Evolutionary conservation across 768 basidiomycete species (phyloP).

Genomic region (Auriscalpium vulgare): DNA sequence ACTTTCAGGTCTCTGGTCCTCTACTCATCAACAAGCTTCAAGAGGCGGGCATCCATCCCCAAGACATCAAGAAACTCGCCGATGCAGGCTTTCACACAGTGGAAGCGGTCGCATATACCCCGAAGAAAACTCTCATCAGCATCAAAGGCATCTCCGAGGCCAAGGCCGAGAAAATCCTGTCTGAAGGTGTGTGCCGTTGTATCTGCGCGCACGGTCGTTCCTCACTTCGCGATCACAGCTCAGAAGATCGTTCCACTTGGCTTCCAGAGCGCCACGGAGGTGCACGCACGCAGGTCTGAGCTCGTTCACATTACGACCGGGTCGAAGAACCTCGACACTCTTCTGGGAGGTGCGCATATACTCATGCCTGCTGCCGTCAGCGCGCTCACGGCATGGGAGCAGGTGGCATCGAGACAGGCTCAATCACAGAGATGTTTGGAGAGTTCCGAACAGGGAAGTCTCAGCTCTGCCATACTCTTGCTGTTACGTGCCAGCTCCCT

Average conservation of each 20-base stretch:
- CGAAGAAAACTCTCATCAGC: slow-evolving; percentile 82
- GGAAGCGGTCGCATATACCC: slow-evolving; percentile 93
- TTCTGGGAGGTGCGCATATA: slow-evolving; percentile 73
- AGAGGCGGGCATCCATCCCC: slow-evolving; percentile 81
- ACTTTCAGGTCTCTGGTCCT: slow-evolving; percentile 63
- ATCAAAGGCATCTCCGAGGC: slow-evolving; percentile 97
- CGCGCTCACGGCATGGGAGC: not conserved
- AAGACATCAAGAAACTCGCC: slow-evolving; percentile 91
- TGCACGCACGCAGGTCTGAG: slow-evolving; percentile 90
- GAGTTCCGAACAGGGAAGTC: slow-evolving; percentile 99
- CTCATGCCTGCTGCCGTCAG: not conserved
- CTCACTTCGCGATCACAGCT: slow-evolving; percentile 37
- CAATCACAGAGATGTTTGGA: slow-evolving; percentile 96
- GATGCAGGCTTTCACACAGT: slow-evolving; percentile 92
- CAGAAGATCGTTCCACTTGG: slow-evolving; percentile 95
- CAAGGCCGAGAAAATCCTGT: slow-evolving; percentile 94
- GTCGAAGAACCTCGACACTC: slow-evolving; percentile 90
- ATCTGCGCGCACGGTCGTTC: not conserved
- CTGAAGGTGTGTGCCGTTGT: slow-evolving; percentile 57
- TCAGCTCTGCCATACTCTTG: slow-evolving; percentile 95
- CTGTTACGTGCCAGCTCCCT: slow-evolving; percentile 96
- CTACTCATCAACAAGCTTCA: slow-evolving; percentile 78
- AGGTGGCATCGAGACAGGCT: slow-evolving; percentile 97
- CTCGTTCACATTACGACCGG: slow-evolving; percentile 96
- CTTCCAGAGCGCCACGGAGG: slow-evolving; percentile 96